Percentiles rank a stretch among this genome's conserved stretches.
These are phyloP conservation scores for Fagopyrum tataricum DNA, from an alignment of 148 eudicot species.

Conservation along the genomic window DNA sequence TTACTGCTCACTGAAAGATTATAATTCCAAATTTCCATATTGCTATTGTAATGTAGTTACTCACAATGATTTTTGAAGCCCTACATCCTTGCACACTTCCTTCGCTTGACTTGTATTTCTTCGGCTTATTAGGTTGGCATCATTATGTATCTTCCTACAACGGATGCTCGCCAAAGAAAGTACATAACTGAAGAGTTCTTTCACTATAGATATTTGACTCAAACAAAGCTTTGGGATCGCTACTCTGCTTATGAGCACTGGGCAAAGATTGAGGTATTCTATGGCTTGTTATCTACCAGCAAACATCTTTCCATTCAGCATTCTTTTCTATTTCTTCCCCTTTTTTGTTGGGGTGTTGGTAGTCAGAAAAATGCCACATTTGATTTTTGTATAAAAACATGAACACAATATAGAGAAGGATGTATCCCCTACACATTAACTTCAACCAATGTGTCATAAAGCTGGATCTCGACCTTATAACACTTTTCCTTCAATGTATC, in stretches of 20 bases:
- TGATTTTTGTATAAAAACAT: too few species aligned
- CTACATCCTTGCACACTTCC: background rate
- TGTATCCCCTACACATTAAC: too few species aligned
- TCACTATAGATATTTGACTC: constrained; percentile 75
- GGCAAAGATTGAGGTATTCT: constrained; percentile 95
- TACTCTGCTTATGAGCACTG: constrained; percentile 92
- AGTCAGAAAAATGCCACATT: too few species aligned
- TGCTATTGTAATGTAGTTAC: background rate
- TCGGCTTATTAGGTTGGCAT: constrained; percentile 78
- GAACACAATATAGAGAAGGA: too few species aligned
- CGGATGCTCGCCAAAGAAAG: constrained; percentile 78
- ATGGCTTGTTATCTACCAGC: background rate
- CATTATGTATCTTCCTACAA: constrained; percentile 92
- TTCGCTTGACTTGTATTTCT: constrained; percentile 9
- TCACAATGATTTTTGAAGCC: background rate
- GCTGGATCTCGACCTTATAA: too few species aligned
- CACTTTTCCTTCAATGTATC: too few species aligned
- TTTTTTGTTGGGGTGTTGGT: too few species aligned
- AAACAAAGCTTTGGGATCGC: constrained; percentile 63
- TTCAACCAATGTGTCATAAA: too few species aligned
- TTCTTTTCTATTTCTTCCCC: background rate
- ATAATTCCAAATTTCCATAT: background rate
- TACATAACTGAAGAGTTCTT: constrained; percentile 83
- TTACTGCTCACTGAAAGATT: background rate
- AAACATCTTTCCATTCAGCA: background rate